Evolutionary conservation across 208 protist species (phyloP).

Genomic region (Trypanosoma theileri): DNA sequence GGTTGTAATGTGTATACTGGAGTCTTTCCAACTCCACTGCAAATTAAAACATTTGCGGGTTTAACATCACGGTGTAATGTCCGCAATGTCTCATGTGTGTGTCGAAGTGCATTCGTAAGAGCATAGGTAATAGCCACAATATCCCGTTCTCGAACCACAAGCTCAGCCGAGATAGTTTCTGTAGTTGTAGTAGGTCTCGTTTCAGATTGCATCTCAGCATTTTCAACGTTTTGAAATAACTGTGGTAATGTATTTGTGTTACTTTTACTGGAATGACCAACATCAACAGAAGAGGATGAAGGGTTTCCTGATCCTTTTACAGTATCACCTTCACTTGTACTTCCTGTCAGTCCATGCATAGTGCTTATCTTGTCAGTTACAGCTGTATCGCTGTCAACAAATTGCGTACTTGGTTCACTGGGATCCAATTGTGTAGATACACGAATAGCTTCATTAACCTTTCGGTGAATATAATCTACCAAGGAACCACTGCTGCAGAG

Average conservation of each 20-base stretch:
- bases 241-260: neutral
- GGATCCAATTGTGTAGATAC: neutral
- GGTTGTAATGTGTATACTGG: constrained; percentile 15
- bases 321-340: constrained; percentile 12
- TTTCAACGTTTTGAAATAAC: too few species aligned
- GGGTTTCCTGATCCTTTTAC: too few species aligned
- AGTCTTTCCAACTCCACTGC: constrained; percentile 21
- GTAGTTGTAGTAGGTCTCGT: neutral
- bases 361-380: constrained; percentile 3
- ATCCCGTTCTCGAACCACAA: constrained; percentile 31
- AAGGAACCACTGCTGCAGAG: constrained; percentile 27
- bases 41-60: constrained; percentile 34
- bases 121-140: constrained; percentile 40
- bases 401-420: neutral
- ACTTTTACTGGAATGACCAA: neutral
- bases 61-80: constrained; percentile 34
- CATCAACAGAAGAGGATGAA: too few species aligned
- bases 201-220: neutral
- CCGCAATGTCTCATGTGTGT: constrained; percentile 29
- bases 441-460: neutral
- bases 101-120: constrained; percentile 31
- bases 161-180: neutral
- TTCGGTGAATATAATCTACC: constrained; percentile 13
- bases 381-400: neutral
- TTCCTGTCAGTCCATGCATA: constrained; percentile 19